Evolutionary conservation across 2,329 filamentous ascomycete genomes (phyloP), one percentile per base, ranked within the genome.

Genomic region (Acarospora socialis): DNA sequence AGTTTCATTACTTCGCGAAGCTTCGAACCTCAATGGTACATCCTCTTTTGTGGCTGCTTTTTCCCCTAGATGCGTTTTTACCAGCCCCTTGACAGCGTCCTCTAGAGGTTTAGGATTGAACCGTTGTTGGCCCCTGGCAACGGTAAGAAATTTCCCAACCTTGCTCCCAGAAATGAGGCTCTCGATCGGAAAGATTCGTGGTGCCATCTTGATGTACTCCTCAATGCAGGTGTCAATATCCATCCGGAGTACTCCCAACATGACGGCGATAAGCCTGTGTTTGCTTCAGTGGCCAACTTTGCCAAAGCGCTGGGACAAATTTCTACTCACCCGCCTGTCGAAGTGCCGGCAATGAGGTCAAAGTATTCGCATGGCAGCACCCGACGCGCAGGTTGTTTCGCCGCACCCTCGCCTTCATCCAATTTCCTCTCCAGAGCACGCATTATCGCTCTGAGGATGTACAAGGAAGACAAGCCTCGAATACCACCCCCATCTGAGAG

Each of bases 291-390:
- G 9, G n/a, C n/a, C n/a, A n/a, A n/a, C n/a, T n/a, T n/a, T n/a
- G n/a, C n/a, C n/a, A n/a, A n/a, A n/a, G n/a, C n/a, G n/a, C n/a
- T n/a, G n/a, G n/a, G 10, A 9, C 10, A 24, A 4, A 7, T 3
- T 20, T 16, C 17, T 13, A 23, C 26, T 24, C 10, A 34, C 9
- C 63, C 63, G n/a, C 63, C 63, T 0, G 61, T 67, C 22, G 57
- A 62, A 4, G 63, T 66, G 14, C 63, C 63, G 33, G 63, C 65
- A 52, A 66, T 65, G 47, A 63, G 61, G 39, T 68, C 63, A 46
- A 67, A 67, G 45, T 66, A 66, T 38, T 66, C 59, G 36, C 60
- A 65, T 35, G 62, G 63, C 7, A 63, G 46, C 1, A 65, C 51
- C 26, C n/a, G n/a, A n/a, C 61, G 14, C 4, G 5, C 10, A 13